A percentile compares a stretch with the other conserved stretches of the same genome.
These are phyloP conservation scores for Cyberlindnera japonica DNA, from an alignment of 805 yeast species.

Conservation along the genomic window DNA sequence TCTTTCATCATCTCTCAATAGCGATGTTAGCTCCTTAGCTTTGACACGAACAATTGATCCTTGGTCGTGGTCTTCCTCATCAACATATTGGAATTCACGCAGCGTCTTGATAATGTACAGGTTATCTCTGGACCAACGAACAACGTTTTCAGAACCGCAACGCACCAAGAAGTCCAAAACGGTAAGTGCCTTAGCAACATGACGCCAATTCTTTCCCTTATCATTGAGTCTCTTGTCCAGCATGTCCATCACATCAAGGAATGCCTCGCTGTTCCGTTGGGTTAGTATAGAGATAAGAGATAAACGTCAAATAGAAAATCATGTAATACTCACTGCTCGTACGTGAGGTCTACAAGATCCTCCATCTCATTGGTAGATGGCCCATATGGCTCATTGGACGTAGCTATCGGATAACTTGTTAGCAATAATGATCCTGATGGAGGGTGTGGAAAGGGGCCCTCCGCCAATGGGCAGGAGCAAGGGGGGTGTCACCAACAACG, in stretches of 20 bases:
- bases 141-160: constrained; percentile 83
- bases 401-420: constrained; percentile 42
- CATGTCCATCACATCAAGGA: constrained; percentile 91
- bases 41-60: constrained; percentile 86
- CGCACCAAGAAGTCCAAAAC: constrained; percentile 86
- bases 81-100: constrained; percentile 82
- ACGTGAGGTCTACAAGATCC: constrained; percentile 73
- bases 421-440: constrained; percentile 1
- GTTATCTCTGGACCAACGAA: constrained; percentile 88
- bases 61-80: constrained; percentile 76
- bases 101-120: constrained; percentile 83
- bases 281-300: neutral
- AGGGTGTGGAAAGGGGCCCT: neutral
- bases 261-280: constrained; percentile 46
- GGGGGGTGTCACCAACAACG: neutral
- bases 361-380: constrained; percentile 83
- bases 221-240: constrained; percentile 88
- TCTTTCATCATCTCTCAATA: constrained; percentile 79
- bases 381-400: constrained; percentile 81
- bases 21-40: constrained; percentile 82
- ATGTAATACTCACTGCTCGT: constrained; percentile 39
- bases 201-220: constrained; percentile 97
- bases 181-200: constrained; percentile 86
- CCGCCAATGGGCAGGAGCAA: neutral
- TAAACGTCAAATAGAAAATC: no score